Percentiles rank a stretch among this genome's conserved stretches.
Evolutionary conservation across 2,329 filamentous ascomycete species (phyloP).

Genomic region (Ophiostoma himal-ulmi): DNA sequence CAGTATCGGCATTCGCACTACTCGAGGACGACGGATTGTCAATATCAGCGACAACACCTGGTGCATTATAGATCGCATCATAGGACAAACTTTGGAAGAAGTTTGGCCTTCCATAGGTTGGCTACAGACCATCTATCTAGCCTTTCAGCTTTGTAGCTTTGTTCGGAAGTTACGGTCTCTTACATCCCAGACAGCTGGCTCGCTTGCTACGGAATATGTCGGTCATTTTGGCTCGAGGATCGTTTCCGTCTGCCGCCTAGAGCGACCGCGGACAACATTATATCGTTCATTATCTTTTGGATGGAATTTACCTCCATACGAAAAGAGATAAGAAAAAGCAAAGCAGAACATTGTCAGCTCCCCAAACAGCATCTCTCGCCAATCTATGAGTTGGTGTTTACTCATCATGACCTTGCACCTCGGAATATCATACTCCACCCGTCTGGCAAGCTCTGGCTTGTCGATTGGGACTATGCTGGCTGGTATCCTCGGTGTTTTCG

Average conservation of each 20-base stretch:
- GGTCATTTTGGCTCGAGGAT: constrained; percentile 23
- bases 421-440: constrained; percentile 22
- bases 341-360: background rate
- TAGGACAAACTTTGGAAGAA: constrained; percentile 19
- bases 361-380: background rate
- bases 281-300: background rate
- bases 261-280: constrained; percentile 16
- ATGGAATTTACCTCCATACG: background rate
- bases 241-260: constrained; percentile 18
- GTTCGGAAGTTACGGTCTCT: constrained; percentile 13
- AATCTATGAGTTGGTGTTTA: constrained; percentile 16
- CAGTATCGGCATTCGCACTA: background rate
- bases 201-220: constrained; percentile 20
- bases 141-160: background rate
- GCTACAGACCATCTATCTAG: constrained; percentile 18
- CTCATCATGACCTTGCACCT: constrained; percentile 22
- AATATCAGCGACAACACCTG: background rate
- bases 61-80: constrained; percentile 16
- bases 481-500: constrained; percentile 21
- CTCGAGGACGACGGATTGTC: background rate
- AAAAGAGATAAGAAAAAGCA: background rate
- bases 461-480: constrained; percentile 22
- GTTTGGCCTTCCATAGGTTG: constrained; percentile 20
- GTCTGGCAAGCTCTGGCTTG: constrained; percentile 21
- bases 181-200: constrained; percentile 18